phyloP scores from a whole-genome alignment of 2,329 filamentous ascomycete species.

The Endoconidiophora polonica region DNA sequence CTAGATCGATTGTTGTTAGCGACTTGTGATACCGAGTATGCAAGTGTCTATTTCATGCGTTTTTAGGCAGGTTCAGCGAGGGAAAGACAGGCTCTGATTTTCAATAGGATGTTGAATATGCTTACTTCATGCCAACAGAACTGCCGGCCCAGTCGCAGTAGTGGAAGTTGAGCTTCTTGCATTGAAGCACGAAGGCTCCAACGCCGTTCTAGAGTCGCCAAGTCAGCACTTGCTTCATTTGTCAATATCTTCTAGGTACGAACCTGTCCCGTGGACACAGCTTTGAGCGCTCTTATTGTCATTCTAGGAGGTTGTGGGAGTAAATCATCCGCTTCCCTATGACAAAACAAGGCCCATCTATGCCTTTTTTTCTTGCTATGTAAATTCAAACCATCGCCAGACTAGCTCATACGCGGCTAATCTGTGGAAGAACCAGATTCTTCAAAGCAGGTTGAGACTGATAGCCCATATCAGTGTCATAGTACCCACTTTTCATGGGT shows the following conservation, averaged over 20 bases:
- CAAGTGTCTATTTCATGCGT: background rate
- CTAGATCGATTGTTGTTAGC: conserved; percentile 29
- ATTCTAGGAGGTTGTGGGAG: conserved; percentile 23
- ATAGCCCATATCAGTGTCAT: no score
- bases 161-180: conserved; percentile 87
- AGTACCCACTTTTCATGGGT: background rate
- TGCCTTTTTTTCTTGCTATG: background rate
- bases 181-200: conserved; percentile 92
- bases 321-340: background rate
- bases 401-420: conserved; percentile 3
- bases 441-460: no score
- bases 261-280: conserved; percentile 38
- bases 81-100: background rate
- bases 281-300: conserved; percentile 37
- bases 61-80: background rate
- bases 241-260: conserved; percentile 9
- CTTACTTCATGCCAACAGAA: conserved; percentile 86
- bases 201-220: conserved; percentile 60
- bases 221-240: conserved; percentile 5
- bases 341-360: no score
- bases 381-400: background rate
- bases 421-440: background rate
- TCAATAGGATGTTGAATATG: background rate
- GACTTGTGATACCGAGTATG: background rate
- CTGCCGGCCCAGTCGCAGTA: conserved; percentile 95